Base-by-base conservation (phyloP, 208 protist genomes). In the Leishmania braziliensis region DNA sequence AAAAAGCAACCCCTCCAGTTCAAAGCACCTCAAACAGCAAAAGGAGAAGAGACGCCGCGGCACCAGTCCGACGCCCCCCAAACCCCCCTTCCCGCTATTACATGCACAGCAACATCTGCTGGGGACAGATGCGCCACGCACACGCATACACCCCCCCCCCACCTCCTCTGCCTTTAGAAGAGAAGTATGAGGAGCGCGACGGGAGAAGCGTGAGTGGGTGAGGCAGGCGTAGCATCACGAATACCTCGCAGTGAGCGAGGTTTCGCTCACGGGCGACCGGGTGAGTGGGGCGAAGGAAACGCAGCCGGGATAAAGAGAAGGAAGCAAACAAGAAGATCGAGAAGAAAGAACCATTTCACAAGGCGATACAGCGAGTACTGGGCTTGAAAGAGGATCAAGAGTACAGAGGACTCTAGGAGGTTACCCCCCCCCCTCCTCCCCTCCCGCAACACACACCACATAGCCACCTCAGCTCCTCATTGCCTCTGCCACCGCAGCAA, bases 401-500 rank as follows among this genome's bases (percentile, higher is more conserved):
- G 43, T 46, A 46, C 43, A 46, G 43, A 46, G 43, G 43, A 46
- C 43, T 46, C 43, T 46, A 46, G 43, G 43, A 46, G 43, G 43
- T 46, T 46, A 46, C 43, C 43, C 43, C 43, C 43, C 43, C 43
- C 43, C 43, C 43, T 43, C 39, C 39, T 43, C 39, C 39, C 39
- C 39, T 46, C 43, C 43, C 43, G 43, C 43, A 46, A 46, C 60
- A 29, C 75, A 20, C 23, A 23, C 12, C 1, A 51, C 39, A 56
- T 10, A 46, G 26, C 6, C 26, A 10, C 12, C 65, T 78, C 83
- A 87, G 39, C 72, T 77, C 70, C 73, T 74, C 77, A 90, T 51
- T 48, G 80, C 80, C n/a, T 87, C 62, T 36, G 80, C 86, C 51
- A 86, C 84, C 0, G 86, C 86, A 58, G 76, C 72, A 60, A 90